Conservation (phyloP, 129 eudicot species). For the Helianthus tuberosus region DNA sequence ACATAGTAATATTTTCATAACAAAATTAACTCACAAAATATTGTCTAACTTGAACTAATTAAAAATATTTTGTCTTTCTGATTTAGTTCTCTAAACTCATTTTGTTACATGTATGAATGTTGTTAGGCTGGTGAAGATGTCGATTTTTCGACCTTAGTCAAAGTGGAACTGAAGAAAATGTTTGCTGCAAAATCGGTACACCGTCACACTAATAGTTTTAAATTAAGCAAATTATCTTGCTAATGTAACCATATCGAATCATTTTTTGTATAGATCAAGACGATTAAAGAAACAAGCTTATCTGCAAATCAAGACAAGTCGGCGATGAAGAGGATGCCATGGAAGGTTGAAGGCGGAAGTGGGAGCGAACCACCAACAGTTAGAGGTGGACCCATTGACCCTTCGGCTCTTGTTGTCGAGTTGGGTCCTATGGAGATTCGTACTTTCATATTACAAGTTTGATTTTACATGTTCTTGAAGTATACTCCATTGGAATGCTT, state of each 20-base stretch:
- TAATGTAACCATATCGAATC: conserved; percentile 3
- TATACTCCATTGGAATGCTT: background rate
- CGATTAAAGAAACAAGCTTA: conserved; percentile 70
- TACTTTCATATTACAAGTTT: conserved; percentile 59
- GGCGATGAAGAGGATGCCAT: conserved; percentile 54
- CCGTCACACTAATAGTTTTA: background rate
- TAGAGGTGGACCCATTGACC: conserved; percentile 63
- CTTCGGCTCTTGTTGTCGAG: conserved; percentile 70
- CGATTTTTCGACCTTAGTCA: conserved; percentile 54
- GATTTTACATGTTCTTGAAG: background rate
- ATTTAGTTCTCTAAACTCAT: too few relatives aligned
- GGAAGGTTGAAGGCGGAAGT: conserved; percentile 68
- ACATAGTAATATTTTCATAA: too few relatives aligned
- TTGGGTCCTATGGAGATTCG: conserved; percentile 97
- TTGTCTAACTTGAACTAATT: too few relatives aligned
- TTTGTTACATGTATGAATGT: conserved; percentile 33
- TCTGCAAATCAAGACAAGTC: conserved; percentile 90
- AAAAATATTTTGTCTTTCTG: too few relatives aligned
- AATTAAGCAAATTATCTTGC: background rate
- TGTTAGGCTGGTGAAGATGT: conserved; percentile 70
- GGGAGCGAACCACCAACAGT: conserved; percentile 32
- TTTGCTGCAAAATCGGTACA: conserved; percentile 66
- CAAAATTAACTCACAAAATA: too few relatives aligned
- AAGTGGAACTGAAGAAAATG: conserved; percentile 74
- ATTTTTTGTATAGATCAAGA: conserved; percentile 52